Percentiles rank a stretch among this genome's conserved stretches.
Evolutionary conservation across 1,139 yeast species (phyloP).

Genomic region (Debaryomycetaceae sp.): DNA sequence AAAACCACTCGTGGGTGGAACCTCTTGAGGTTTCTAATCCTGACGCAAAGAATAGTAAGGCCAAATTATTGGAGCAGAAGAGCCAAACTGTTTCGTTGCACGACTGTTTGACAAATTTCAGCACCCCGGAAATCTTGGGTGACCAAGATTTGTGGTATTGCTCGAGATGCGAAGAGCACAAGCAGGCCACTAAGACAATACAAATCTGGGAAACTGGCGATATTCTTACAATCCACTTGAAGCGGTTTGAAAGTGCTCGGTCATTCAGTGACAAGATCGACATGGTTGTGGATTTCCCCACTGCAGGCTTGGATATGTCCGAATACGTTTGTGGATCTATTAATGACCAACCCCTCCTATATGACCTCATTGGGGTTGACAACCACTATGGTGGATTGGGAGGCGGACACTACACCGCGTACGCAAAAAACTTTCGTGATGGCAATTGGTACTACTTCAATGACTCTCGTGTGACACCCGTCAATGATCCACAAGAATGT

Average conservation of each 20-base stretch:
- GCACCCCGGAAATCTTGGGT: conserved; percentile 80
- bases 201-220: conserved; percentile 93
- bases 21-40: conserved; percentile 49
- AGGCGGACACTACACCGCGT: conserved; percentile 96
- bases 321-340: no score
- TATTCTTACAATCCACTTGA: conserved; percentile 81
- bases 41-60: conserved; percentile 46
- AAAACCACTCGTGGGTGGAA: conserved; percentile 50
- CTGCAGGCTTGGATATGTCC: conserved; percentile 72
- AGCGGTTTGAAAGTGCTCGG: conserved; percentile 82
- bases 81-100: conserved; percentile 57
- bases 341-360: conserved; percentile 39
- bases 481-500: conserved; percentile 55
- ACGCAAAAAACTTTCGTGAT: conserved; percentile 75
- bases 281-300: conserved; percentile 81
- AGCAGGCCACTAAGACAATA: conserved; percentile 86
- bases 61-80: conserved; percentile 32
- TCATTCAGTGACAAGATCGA: conserved; percentile 88
- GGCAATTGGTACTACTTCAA: conserved; percentile 85
- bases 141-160: conserved; percentile 95
- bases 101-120: conserved; percentile 73
- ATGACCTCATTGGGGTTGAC: conserved; percentile 89
- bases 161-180: conserved; percentile 81
- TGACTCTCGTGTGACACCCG: conserved; percentile 69
- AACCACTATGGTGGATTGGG: conserved; percentile 96